These are phyloP conservation scores for Aspergillus baeticus DNA, from an alignment of 495 filamentous ascomycete genomes.

Conservation along the genomic window DNA sequence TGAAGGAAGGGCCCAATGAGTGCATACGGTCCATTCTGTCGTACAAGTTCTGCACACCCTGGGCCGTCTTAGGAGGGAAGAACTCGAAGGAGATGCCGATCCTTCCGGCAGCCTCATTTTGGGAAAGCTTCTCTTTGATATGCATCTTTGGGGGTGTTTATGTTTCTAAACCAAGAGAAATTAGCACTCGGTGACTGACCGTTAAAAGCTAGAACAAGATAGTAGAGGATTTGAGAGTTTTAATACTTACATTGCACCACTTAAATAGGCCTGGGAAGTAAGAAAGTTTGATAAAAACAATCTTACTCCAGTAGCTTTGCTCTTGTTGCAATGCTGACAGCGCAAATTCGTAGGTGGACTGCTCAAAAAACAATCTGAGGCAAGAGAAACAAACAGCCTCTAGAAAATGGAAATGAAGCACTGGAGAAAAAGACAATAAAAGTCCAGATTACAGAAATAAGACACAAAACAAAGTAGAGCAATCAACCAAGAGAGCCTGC, in stretches of 20 bases:
- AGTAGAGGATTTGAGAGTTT: not conserved
- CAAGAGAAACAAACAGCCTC: not conserved
- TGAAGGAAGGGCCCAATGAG: conserved; percentile 85
- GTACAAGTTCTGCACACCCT: conserved; percentile 98
- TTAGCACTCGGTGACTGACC: not conserved
- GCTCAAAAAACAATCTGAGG: not conserved
- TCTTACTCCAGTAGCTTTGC: not conserved
- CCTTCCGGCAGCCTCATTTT: conserved; percentile 69
- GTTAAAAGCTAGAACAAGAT: not conserved
- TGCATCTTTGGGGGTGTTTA: conserved; percentile 56
- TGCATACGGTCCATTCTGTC: conserved; percentile 99
- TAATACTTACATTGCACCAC: not conserved
- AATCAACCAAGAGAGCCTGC: conserved; percentile 11
- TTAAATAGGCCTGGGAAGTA: not conserved
- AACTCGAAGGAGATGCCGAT: conserved; percentile 98
- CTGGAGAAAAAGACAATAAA: not conserved
- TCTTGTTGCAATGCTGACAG: not conserved
- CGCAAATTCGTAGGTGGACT: not conserved
- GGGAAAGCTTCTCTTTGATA: conserved; percentile 88
- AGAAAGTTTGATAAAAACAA: not conserved
- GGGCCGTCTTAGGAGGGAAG: conserved; percentile 97
- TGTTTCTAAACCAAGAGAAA: not conserved
- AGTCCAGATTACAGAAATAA: not conserved
- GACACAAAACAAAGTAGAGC: not conserved
- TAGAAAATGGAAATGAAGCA: not conserved